Evolutionary conservation across 495 filamentous ascomycete species (phyloP), one percentile per base, ranked within the genome.

Genomic region (Mytilinidion resinicola): DNA sequence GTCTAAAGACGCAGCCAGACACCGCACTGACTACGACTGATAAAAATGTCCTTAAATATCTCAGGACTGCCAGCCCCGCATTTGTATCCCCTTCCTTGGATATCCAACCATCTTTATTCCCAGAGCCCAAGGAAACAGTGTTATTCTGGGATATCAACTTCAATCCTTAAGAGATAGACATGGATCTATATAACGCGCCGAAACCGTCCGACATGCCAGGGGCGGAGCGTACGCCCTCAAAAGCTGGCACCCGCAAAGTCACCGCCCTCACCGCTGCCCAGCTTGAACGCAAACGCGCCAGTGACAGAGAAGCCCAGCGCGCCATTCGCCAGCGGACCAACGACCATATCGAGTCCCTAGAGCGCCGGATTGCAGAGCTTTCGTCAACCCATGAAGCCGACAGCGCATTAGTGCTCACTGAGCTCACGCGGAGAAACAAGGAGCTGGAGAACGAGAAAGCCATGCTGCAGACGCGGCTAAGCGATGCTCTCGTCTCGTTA

Each of bases 301-400:
- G 95, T 70, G 90, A 96, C 68, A 81, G 90, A 38, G 88, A 91
- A 72, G 90, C 90, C 15, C 90, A 96, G 70, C 82, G 88, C 50
- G 88, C 88, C 15, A 96, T 95, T 56, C 80, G 90, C 14, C 85
- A 89, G 64, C 79, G 90, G 56, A 95, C 86, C 10, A 91, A 90
- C 64, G 77, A 82, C 54, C 86, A 90, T 64, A 93, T 95, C 60
- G 88, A 91, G 53, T 76, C 72, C 19, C 76, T 96, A 17, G 87
- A 95, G 71, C 76, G 77, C 51, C 81, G 83, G 49, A 81, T 93
- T 41, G 80, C 78, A 14, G 85, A 89, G 37, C 80, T 82, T 56
- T 77, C 64, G 43, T 66, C n/a, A n/a, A n/a, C 70, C 38, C 74
- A 73, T 42, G 70, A 68, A 19, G 55, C 74, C 63, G 66, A 74